phyloP scores from a whole-genome alignment of 2,329 filamentous ascomycete genomes.

The Magnaporthiopsis incrustans region DNA sequence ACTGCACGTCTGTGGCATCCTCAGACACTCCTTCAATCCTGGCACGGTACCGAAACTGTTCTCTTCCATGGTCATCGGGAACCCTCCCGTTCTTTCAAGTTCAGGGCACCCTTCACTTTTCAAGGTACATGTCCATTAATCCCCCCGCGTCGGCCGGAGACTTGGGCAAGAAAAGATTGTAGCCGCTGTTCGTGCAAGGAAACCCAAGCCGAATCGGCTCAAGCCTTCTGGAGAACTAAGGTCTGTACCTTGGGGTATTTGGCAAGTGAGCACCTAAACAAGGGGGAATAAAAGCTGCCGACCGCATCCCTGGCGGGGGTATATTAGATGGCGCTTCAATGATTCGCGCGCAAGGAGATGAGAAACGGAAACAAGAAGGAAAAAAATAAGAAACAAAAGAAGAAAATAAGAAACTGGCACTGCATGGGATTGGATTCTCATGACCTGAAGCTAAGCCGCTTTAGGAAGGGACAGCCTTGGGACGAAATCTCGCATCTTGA shows the following conservation, averaged over 20 bases:
- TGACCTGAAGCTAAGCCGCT: neutral
- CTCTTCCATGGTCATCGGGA: too few species aligned
- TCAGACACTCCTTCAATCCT: too few species aligned
- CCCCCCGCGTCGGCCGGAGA: neutral
- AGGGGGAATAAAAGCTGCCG: too few species aligned
- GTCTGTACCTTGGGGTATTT: neutral
- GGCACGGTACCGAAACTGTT: too few species aligned
- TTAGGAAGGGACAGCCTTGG: neutral
- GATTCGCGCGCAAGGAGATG: neutral
- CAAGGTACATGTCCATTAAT: neutral
- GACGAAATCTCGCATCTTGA: neutral
- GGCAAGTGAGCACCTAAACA: too few species aligned
- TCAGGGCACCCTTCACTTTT: too few species aligned
- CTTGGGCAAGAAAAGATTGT: slow-evolving; percentile 4
- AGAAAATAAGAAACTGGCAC: neutral
- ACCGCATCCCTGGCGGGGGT: too few species aligned
- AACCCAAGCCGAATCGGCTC: neutral
- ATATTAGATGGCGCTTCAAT: too few species aligned
- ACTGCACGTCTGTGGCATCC: too few species aligned
- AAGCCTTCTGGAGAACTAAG: neutral
- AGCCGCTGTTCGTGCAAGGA: neutral
- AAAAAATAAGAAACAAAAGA: neutral
- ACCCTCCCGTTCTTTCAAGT: too few species aligned
- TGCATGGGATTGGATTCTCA: neutral
- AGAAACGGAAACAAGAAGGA: too few species aligned